A percentile compares a stretch with the other conserved stretches of the same genome.
phyloP scores from a whole-genome alignment of 2,329 filamentous ascomycete species.

The Trichothecium roseum region DNA sequence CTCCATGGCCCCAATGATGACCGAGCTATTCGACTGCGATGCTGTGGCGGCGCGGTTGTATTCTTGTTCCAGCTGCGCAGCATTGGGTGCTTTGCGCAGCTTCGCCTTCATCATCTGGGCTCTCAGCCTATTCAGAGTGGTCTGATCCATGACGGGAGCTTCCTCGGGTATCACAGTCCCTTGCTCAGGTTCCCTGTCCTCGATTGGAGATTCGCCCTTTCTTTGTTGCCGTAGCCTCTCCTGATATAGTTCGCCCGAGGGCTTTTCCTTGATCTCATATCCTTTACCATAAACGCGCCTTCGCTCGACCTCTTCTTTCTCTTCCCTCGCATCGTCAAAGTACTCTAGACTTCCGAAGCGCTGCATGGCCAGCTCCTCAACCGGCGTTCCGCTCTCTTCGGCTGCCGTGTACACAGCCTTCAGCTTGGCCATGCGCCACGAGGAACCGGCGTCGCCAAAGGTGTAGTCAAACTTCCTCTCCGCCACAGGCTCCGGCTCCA shows the following conservation, averaged over 20 bases:
- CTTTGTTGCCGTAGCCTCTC: conserved; percentile 58
- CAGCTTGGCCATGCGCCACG: conserved; percentile 95
- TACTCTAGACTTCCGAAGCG: conserved; percentile 70
- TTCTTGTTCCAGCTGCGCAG: conserved; percentile 65
- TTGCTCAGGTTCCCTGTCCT: conserved; percentile 30
- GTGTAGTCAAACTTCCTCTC: conserved; percentile 58
- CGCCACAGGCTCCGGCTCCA: conserved; percentile 24
- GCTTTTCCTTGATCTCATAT: conserved; percentile 77
- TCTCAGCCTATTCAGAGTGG: conserved; percentile 76
- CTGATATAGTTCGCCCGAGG: conserved; percentile 74
- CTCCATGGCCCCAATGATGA: conserved; percentile 80
- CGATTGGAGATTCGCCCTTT: conserved; percentile 1
- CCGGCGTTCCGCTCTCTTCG: conserved; percentile 56
- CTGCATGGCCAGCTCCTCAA: conserved; percentile 77
- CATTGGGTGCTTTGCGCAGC: conserved; percentile 66
- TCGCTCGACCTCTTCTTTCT: conserved; percentile 81
- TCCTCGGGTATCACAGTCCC: conserved; percentile 48
- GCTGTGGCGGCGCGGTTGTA: conserved; percentile 68
- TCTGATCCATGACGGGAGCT: conserved; percentile 51
- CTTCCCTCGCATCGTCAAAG: conserved; percentile 89
- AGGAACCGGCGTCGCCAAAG: conserved; percentile 81
- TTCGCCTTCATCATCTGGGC: conserved; percentile 96
- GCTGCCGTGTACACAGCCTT: conserved; percentile 75
- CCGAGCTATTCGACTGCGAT: conserved; percentile 42
- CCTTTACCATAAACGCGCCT: conserved; percentile 73